Base-by-base conservation (phyloP, 768 basidiomycete species). In the Pulveroboletus sp. region DNA sequence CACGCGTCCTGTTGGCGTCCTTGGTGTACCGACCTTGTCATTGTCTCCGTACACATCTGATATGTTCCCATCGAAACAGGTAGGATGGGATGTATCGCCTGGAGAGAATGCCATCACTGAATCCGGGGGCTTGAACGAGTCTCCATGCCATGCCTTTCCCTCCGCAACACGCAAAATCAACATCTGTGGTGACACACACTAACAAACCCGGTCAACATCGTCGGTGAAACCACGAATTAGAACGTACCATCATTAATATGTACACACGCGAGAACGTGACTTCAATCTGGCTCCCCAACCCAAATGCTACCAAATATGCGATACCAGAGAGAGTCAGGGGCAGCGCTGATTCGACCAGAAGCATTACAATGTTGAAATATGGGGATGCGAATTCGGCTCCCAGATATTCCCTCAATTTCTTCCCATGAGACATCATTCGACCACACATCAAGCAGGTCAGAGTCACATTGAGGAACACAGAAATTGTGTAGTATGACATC, bases 271-370 rank as follows among this genome's bases (percentile, higher is more conserved):
- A 5, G 29, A 53, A 37, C 0, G 38, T 7, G 2, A 39, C 5
- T 31, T 8, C 17, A 5, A 17, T 14, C n/a, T 14, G 13, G 29
- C 48, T 50, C 9, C 34, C 6, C 1, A 47, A 5, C 13, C 45
- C 47, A 29, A 43, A 47, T 17, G 40, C n/a, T 8, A 56, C 17
- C 31, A 50, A 12, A 29, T 49, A 49, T 2, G 37, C 39, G 6
- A 53, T 45, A 3, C 58, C 51, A 6, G 45, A 23, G 17, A 55
- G 19, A 6, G 49, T 53, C 9, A 33, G 36, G 14, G 60, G 60
- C 11, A 60, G n/a, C 19, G 46, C 21, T 2, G 48, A 54, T 40
- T 59, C 55, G 45, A 59, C 40, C 12, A 56, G 6, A 23, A 59
- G 14, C 12, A 34, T 23, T 0, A 42, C 11, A 5, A 50, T 19